Percentiles rank a stretch among this genome's conserved stretches.
phyloP scores from a whole-genome alignment of 371 early-diverging fungal species.

The Mortierella sp. region DNA sequence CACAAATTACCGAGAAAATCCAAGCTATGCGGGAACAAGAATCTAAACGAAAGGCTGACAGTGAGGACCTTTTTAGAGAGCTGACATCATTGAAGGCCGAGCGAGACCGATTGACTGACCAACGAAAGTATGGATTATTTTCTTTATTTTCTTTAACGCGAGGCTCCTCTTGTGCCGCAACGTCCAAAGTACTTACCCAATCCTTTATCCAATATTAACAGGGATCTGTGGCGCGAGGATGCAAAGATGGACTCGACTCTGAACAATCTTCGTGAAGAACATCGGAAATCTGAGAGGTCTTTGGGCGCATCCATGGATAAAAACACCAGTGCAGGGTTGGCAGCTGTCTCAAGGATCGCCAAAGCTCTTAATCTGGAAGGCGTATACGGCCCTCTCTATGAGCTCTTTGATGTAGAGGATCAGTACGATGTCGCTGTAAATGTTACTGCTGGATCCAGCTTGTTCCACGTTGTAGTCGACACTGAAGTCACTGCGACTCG shows the following conservation, averaged over 20 bases:
- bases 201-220: background rate
- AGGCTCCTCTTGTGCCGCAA: background rate
- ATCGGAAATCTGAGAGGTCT: conserved; percentile 79
- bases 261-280: conserved; percentile 79
- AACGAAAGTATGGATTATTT: conserved; percentile 69
- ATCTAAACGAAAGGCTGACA: conserved; percentile 50
- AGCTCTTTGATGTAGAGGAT: conserved; percentile 91
- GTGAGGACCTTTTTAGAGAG: conserved; percentile 56
- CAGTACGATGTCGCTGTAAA: conserved; percentile 91
- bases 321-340: conserved; percentile 80
- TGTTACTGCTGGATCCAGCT: conserved; percentile 87
- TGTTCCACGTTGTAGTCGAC: conserved; percentile 98
- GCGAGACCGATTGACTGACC: conserved; percentile 77
- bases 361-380: conserved; percentile 75
- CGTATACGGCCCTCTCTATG: conserved; percentile 93
- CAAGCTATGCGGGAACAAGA: conserved; percentile 62
- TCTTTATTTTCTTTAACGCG: background rate
- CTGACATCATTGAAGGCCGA: conserved; percentile 57
- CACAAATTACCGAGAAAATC: conserved; percentile 57
- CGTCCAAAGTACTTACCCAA: background rate
- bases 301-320: conserved; percentile 85
- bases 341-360: conserved; percentile 77
- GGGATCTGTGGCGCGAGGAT: conserved; percentile 92
- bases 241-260: conserved; percentile 78
- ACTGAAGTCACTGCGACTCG: conserved; percentile 90